Evolutionary conservation across 352 stramenopile species (phyloP).

Genomic region (Blastocystis sp.): DNA sequence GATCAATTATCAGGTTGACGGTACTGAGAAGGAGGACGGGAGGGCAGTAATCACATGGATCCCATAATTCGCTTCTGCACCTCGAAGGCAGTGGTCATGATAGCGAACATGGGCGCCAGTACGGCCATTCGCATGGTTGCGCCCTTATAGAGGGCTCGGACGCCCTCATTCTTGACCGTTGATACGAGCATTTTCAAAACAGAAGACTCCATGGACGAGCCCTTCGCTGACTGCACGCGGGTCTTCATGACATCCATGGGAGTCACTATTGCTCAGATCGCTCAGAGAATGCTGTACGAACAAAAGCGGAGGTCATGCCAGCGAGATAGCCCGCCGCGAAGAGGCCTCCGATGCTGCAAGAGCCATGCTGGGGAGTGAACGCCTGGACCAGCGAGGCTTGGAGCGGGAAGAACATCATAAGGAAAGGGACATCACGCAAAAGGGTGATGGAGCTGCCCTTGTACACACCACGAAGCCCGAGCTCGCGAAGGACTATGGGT

Average conservation of each 20-base stretch:
- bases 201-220: slow-evolving; percentile 77
- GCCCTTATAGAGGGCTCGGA: slow-evolving; percentile 82
- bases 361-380: slow-evolving; percentile 74
- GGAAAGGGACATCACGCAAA: slow-evolving; percentile 86
- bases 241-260: slow-evolving; percentile 85
- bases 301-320: slow-evolving; percentile 76
- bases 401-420: slow-evolving; percentile 85
- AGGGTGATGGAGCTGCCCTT: slow-evolving; percentile 82
- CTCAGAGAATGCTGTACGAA: slow-evolving; percentile 69
- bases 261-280: slow-evolving; percentile 70
- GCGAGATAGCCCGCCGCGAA: slow-evolving; percentile 76
- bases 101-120: slow-evolving; percentile 80
- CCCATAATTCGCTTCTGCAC: slow-evolving; percentile 82
- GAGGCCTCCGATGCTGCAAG: slow-evolving; percentile 75
- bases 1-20: no score
- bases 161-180: slow-evolving; percentile 78
- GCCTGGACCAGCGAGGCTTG: slow-evolving; percentile 80
- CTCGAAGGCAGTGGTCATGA: slow-evolving; percentile 81
- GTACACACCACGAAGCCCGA: slow-evolving; percentile 81
- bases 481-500: slow-evolving; percentile 70
- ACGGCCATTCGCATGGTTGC: slow-evolving; percentile 80
- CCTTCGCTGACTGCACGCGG: slow-evolving; percentile 78
- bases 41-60: slow-evolving; percentile 15
- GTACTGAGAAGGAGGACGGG: no score
- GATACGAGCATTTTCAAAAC: slow-evolving; percentile 80